Conservation (phyloP, 768 basidiomycete species). For the Lactarius vividus region DNA sequence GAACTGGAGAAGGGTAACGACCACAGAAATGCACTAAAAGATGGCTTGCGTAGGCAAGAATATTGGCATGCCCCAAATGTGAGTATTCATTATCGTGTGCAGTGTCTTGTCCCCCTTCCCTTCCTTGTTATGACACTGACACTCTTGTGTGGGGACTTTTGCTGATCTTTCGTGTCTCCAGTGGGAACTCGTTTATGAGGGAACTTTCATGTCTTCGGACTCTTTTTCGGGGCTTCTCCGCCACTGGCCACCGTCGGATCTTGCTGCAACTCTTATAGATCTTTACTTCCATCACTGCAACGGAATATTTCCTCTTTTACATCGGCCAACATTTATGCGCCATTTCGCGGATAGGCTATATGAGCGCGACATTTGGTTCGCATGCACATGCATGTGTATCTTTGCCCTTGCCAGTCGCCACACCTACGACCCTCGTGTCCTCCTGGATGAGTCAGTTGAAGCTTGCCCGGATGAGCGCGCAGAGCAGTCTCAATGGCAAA, state of each 20-base stretch:
- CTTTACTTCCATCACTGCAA: slow-evolving; percentile 68
- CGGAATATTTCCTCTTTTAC: slow-evolving; percentile 61
- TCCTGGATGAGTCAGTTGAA: slow-evolving; percentile 32
- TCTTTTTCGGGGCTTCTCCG: slow-evolving; percentile 36
- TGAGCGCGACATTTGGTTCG: slow-evolving; percentile 41
- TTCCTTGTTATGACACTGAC: neutral
- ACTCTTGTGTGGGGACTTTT: neutral
- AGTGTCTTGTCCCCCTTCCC: neutral
- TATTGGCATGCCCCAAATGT: slow-evolving; percentile 27
- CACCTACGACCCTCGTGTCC: slow-evolving; percentile 32
- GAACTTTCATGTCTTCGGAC: slow-evolving; percentile 35
- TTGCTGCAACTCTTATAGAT: slow-evolving; percentile 56
- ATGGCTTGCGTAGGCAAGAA: slow-evolving; percentile 12
- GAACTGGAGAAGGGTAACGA: slow-evolving; percentile 6
- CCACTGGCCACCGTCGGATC: slow-evolving; percentile 62
- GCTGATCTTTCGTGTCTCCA: slow-evolving; percentile 30
- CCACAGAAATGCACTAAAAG: neutral
- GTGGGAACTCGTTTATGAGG: slow-evolving; percentile 63
- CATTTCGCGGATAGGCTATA: slow-evolving; percentile 57
- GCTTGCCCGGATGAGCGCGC: slow-evolving; percentile 28
- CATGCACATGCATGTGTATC: slow-evolving; percentile 32
- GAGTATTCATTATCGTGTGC: slow-evolving; percentile 15
- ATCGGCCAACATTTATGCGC: slow-evolving; percentile 64
- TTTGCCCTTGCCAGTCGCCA: slow-evolving; percentile 35
- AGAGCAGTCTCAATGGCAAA: slow-evolving; percentile 45